A percentile compares a stretch with the other conserved stretches of the same genome.
These are phyloP conservation scores for Cornus suecica DNA, from an alignment of 148 eudicot genomes.

Conservation along the genomic window DNA sequence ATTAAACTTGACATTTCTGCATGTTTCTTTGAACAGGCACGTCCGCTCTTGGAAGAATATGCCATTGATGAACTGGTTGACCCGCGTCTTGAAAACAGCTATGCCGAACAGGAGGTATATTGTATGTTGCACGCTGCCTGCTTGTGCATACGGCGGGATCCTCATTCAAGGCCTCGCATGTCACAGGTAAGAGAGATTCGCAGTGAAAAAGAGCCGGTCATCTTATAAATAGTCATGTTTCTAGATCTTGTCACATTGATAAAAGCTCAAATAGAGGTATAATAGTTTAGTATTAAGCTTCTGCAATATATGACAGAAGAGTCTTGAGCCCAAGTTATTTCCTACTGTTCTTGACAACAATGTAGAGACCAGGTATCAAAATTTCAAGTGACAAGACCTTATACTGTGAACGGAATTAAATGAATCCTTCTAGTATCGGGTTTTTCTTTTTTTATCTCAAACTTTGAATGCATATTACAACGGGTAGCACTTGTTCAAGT, in stretches of 20 bases:
- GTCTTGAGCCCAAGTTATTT: neutral
- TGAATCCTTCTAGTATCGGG: too few relatives aligned
- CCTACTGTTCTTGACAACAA: neutral
- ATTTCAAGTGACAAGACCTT: too few relatives aligned
- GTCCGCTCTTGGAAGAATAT: constrained; percentile 63
- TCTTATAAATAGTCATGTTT: neutral
- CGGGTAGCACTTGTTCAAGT: too few relatives aligned
- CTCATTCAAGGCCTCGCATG: constrained; percentile 89
- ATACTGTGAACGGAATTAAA: too few relatives aligned
- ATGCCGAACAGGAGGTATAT: constrained; percentile 68
- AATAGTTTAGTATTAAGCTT: neutral
- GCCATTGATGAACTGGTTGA: constrained; percentile 71
- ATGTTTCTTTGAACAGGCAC: constrained; percentile 48
- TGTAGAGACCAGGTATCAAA: too few relatives aligned
- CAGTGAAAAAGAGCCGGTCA: neutral
- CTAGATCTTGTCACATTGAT: neutral
- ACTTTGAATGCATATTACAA: too few relatives aligned
- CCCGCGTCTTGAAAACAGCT: constrained; percentile 57
- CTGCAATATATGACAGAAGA: neutral
- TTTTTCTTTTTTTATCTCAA: too few relatives aligned
- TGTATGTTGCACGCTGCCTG: constrained; percentile 90
- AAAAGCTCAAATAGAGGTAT: neutral
- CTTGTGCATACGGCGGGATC: constrained; percentile 75
- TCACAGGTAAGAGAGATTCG: constrained; percentile 61
- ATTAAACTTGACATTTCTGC: neutral